phyloP scores from a whole-genome alignment of 2,329 filamentous ascomycete genomes.

The Metarhizium robertsii region DNA sequence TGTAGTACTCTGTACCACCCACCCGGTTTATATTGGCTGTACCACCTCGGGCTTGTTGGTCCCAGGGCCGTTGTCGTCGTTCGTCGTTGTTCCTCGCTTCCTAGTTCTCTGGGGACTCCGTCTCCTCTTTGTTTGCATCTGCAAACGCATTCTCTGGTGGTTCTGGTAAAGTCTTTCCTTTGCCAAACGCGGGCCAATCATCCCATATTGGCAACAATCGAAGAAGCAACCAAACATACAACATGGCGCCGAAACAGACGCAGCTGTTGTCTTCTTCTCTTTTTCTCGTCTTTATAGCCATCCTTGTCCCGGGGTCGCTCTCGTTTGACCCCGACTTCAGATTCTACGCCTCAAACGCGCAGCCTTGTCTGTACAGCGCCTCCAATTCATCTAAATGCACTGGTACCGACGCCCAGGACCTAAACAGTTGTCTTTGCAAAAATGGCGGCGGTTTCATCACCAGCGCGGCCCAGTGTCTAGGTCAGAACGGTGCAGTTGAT shows the following conservation, averaged over 20 bases:
- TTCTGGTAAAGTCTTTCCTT: not conserved
- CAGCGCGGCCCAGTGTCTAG: constrained; percentile 36
- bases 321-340: constrained; percentile 22
- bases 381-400: constrained; percentile 31
- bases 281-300: constrained; percentile 17
- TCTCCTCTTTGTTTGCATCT: not conserved
- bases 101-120: not conserved
- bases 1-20: not conserved
- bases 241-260: constrained; percentile 18
- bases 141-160: not conserved
- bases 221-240: not conserved
- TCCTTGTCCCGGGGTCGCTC: constrained; percentile 14
- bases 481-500: constrained; percentile 21
- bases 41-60: not conserved
- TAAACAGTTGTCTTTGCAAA: constrained; percentile 41
- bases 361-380: constrained; percentile 33
- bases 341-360: constrained; percentile 21
- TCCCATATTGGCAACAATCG: not conserved
- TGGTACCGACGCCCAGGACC: constrained; percentile 24
- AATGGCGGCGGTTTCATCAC: constrained; percentile 41
- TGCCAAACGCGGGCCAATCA: not conserved
- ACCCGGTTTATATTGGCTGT: not conserved
- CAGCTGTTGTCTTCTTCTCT: constrained; percentile 17
- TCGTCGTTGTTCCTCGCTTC: not conserved
- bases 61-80: not conserved